Evolutionary conservation across 73 alveolate genomes (phyloP), one percentile per base, ranked within the genome.

Genomic region (Effrenium voratum): DNA sequence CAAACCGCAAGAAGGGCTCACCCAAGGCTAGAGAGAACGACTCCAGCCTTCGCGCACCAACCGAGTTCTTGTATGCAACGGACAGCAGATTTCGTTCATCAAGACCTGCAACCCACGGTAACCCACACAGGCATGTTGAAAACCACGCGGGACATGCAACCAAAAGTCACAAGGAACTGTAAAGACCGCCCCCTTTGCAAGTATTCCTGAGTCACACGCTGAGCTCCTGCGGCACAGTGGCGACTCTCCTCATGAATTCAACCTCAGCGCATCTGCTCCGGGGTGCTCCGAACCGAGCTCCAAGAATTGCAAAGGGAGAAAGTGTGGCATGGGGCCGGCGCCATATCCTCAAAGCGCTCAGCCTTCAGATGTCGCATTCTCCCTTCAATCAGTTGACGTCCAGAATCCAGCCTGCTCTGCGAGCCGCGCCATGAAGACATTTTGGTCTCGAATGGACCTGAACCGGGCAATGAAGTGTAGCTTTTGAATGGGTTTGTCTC

Each of bases 51-150:
- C 99, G 95, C 50, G 95, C 99, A 80, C 99, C 99, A 24, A 99
- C 99, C 60, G 99, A 94, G 87, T 98, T 98, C 99, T 99, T 99
- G 99, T 99, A 99, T 66, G 99, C 99, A 10, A 99, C 99, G 4
- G 99, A 96, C 72, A 99, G 98, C 83, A 98, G 47, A 60, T 93
- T 98, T 44, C 99, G 97, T 19, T 90, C 97, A 5, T 90, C 97
- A 47, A 90, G 97, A 87, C 97, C 97, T 90, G 19, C 52, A 38
- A 41, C 5, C 22, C 5, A 16, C 38, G 13, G 8, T 5, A 30
- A 5, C 12, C 40, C 34, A 26, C 15, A 24, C 34, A 16, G 43
- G 5, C 12, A 5, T 10, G 41, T 40, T 24, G 79, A 66, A 30
- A 66, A 66, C 40, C 79, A 24, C 44, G 40, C 79, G 19, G 41